phyloP scores from a whole-genome alignment of 306 rosid species.

The Pueraria montana region DNA sequence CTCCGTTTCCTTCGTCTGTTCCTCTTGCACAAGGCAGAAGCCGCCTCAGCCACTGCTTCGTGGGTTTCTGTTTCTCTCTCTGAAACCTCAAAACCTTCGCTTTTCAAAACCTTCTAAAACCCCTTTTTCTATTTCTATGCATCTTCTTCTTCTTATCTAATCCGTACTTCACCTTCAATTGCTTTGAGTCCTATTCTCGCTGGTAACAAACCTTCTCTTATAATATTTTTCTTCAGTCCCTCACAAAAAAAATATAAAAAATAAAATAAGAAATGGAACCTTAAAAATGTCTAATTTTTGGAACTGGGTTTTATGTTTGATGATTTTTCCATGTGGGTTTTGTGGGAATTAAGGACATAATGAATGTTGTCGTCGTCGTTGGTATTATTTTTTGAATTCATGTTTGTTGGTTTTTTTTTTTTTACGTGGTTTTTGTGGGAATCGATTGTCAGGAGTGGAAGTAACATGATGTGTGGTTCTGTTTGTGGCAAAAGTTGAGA shows the following conservation, averaged over 20 bases:
- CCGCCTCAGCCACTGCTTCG: constrained; percentile 46
- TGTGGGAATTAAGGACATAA: neutral
- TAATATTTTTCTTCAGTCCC: neutral
- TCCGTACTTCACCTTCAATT: neutral
- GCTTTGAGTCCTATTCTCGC: neutral
- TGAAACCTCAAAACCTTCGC: constrained; percentile 12
- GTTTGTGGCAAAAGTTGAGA: neutral
- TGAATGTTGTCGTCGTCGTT: neutral
- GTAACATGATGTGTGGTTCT: neutral
- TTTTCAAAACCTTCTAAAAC: constrained; percentile 13
- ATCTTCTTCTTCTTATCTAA: constrained; percentile 29
- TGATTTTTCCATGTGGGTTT: constrained; percentile 1
- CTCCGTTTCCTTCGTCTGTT: neutral
- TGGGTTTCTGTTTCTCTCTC: neutral
- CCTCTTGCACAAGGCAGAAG: neutral
- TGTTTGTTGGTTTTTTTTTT: neutral
- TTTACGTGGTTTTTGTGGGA: neutral
- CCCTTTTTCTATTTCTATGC: neutral
- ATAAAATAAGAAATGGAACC: neutral
- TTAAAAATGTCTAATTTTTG: neutral
- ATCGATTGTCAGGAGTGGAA: neutral
- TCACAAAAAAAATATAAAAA: neutral
- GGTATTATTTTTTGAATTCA: neutral
- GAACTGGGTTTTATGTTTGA: neutral
- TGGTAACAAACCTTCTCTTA: constrained; percentile 1